A percentile compares a stretch with the other conserved stretches of the same genome.
These are phyloP conservation scores for Graphilbum ipis-grandicollis DNA, from an alignment of 2,329 filamentous ascomycete genomes.

Conservation along the genomic window DNA sequence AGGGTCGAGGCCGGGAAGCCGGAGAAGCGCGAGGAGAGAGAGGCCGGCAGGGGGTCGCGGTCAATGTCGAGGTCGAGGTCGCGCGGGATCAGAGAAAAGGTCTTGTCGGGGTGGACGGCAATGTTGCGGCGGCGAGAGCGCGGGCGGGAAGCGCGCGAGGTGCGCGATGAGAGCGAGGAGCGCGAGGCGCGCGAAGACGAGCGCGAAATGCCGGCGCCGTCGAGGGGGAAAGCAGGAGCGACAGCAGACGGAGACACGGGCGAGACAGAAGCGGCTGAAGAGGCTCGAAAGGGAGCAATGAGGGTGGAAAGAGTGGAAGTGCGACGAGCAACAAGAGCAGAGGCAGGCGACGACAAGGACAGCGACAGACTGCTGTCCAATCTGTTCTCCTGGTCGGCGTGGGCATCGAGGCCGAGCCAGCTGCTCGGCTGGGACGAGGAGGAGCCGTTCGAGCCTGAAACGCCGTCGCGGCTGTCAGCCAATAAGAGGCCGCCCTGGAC, in stretches of 20 bases:
- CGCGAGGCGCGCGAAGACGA: conserved; percentile 5
- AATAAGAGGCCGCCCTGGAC: conserved; percentile 18
- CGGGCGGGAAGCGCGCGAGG: conserved; percentile 13
- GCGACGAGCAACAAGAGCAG: no score
- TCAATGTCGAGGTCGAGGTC: background rate
- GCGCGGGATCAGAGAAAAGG: conserved; percentile 32
- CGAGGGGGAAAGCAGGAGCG: no score
- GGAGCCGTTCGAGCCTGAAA: conserved; percentile 33
- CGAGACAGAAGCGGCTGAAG: no score
- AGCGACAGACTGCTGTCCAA: no score
- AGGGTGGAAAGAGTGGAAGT: no score
- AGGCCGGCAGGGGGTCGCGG: background rate
- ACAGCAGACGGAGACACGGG: no score
- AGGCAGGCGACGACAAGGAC: no score
- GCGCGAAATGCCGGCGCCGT: no score
- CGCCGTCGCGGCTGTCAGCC: conserved; percentile 18
- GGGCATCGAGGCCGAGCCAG: no score
- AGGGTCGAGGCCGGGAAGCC: background rate
- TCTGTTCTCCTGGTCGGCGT: no score
- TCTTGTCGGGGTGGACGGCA: conserved; percentile 37
- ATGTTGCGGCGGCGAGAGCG: conserved; percentile 26
- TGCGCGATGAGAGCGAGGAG: conserved; percentile 9
- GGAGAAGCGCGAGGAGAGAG: background rate
- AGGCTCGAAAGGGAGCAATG: no score
- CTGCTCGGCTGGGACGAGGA: no score